Conservation (phyloP, 495 filamentous ascomycete species). For the Aspergillus egyptiacus region DNA sequence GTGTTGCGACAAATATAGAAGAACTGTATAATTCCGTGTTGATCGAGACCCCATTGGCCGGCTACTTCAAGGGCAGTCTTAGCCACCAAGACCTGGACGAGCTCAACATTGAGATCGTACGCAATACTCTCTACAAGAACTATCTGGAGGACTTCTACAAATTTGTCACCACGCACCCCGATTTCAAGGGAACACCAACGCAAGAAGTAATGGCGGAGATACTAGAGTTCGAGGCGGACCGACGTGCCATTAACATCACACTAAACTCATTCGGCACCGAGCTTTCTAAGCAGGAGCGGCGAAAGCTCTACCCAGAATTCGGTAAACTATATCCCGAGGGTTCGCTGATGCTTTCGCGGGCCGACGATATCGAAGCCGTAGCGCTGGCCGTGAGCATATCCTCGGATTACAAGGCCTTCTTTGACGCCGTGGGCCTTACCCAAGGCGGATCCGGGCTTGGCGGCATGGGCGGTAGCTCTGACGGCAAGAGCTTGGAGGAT, state of each 20-base stretch:
- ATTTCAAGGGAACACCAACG: constrained; percentile 81
- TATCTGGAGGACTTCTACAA: constrained; percentile 96
- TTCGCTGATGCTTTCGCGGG: constrained; percentile 87
- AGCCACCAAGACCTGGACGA: constrained; percentile 96
- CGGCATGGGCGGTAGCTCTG: constrained; percentile 77
- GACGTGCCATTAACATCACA: constrained; percentile 97
- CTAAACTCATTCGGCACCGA: constrained; percentile 98
- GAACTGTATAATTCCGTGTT: constrained; percentile 97
- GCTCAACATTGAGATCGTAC: constrained; percentile 98
- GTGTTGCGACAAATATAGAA: constrained; percentile 96
- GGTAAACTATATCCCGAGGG: constrained; percentile 90
- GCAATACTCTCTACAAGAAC: constrained; percentile 98
- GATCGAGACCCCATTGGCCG: constrained; percentile 90
- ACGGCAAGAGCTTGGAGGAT: constrained; percentile 89
- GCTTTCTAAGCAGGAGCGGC: constrained; percentile 85
- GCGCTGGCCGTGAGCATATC: constrained; percentile 87
- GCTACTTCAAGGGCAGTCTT: constrained; percentile 94
- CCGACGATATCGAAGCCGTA: constrained; percentile 92
- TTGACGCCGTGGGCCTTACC: constrained; percentile 83
- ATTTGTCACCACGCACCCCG: constrained; percentile 80
- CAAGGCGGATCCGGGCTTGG: constrained; percentile 67
- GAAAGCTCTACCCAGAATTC: constrained; percentile 92
- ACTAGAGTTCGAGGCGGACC: constrained; percentile 92
- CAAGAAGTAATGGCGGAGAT: constrained; percentile 92
- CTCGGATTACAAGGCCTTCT: constrained; percentile 86